phyloP scores from a whole-genome alignment of 345 rosid species.

The Gossypium arboreum region DNA sequence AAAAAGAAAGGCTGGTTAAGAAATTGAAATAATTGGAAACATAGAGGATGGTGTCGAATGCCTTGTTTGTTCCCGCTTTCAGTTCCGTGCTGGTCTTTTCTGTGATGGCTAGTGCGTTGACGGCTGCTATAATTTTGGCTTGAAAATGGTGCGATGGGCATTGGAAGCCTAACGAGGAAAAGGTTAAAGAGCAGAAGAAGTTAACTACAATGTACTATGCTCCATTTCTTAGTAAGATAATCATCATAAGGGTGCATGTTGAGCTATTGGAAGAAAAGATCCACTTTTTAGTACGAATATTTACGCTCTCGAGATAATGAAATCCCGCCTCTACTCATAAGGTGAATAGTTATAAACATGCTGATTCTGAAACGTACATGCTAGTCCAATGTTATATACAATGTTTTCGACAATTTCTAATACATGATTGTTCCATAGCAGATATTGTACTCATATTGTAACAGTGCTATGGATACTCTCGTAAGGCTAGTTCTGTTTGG shows the following conservation, averaged over 20 bases:
- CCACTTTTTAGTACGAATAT: no score
- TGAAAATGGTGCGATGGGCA: slow-evolving; percentile 82
- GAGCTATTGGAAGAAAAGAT: no score
- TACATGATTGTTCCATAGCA: not conserved
- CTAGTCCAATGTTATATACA: no score
- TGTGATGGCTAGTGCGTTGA: no score
- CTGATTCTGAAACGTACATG: slow-evolving; percentile 15
- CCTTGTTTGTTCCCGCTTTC: no score
- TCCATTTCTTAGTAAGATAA: slow-evolving; percentile 57
- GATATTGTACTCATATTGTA: not conserved
- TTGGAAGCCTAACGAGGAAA: slow-evolving; percentile 61
- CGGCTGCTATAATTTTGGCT: slow-evolving; percentile 16
- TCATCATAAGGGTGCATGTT: not conserved
- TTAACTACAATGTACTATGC: slow-evolving; percentile 48
- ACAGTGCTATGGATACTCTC: not conserved
- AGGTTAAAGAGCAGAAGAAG: slow-evolving; percentile 51
- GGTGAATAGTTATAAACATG: not conserved
- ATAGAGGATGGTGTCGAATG: no score
- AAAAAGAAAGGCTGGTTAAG: no score
- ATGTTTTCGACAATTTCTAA: no score
- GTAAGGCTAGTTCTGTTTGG: not conserved
- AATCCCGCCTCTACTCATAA: no score
- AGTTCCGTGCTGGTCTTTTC: no score
- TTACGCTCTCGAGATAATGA: no score
- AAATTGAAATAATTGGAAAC: no score